These are phyloP conservation scores for Blastobotrys parvus DNA, from an alignment of 805 yeast genomes.

Conservation along the genomic window DNA sequence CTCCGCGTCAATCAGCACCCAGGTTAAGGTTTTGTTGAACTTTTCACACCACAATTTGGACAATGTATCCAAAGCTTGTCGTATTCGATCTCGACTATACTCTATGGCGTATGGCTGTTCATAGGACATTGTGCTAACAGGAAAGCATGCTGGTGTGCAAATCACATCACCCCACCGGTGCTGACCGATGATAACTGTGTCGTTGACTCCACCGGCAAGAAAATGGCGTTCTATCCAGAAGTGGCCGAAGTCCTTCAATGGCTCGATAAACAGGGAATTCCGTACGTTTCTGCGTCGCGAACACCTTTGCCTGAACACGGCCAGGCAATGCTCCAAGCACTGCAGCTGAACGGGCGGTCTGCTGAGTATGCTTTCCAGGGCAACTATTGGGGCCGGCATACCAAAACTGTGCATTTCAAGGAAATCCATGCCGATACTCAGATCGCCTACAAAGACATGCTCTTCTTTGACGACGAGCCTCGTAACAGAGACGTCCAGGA, in stretches of 20 bases:
- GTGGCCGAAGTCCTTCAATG: conserved; percentile 55
- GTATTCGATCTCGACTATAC: conserved; percentile 75
- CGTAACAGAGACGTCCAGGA: conserved; percentile 73
- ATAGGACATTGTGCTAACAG: no score
- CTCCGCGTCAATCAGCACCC: no score
- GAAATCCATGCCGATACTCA: conserved; percentile 41
- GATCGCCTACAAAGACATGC: conserved; percentile 41
- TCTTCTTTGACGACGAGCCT: conserved; percentile 72
- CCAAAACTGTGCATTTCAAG: conserved; percentile 45
- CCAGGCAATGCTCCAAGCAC: conserved; percentile 43
- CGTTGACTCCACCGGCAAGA: conserved; percentile 47
- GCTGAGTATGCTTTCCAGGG: conserved; percentile 43
- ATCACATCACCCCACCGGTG: conserved; percentile 54
- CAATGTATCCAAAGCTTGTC: conserved; percentile 52
- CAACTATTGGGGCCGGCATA: conserved; percentile 34
- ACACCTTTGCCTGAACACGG: conserved; percentile 79
- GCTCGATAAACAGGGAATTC: conserved; percentile 39
- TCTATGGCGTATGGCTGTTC: conserved; percentile 63
- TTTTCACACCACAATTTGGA: no score
- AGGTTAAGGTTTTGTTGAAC: no score
- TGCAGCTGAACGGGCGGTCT: conserved; percentile 47
- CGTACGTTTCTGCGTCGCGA: conserved; percentile 63
- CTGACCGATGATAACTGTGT: conserved; percentile 29
- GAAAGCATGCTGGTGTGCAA: conserved; percentile 61
- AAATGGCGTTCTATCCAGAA: conserved; percentile 54